These are phyloP conservation scores for Perkinsus olseni DNA, from an alignment of 169 alveolate genomes.

Conservation along the genomic window DNA sequence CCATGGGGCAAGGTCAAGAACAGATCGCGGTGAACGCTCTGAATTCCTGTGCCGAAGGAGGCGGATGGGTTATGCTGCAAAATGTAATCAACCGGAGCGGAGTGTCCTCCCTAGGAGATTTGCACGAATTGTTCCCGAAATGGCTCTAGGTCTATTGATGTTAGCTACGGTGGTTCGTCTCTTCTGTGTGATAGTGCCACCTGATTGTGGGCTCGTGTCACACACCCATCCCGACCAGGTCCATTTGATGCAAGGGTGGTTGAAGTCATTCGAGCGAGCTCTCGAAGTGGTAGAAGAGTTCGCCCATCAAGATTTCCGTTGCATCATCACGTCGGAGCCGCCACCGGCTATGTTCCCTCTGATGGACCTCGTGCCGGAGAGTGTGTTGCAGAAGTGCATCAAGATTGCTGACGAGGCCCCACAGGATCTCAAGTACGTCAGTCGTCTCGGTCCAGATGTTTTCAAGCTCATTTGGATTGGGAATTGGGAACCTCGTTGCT, in stretches of 20 bases:
- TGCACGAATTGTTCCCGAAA: too few species aligned
- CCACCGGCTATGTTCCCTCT: conserved; percentile 74
- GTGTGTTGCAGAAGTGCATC: conserved; percentile 76
- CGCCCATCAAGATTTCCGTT: conserved; percentile 76
- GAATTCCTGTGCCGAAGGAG: conserved; percentile 78
- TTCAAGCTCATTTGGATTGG: too few species aligned
- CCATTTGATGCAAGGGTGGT: conserved; percentile 89
- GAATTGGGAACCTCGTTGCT: too few species aligned
- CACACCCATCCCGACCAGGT: too few species aligned
- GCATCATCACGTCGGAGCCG: conserved; percentile 88
- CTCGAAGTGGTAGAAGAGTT: conserved; percentile 65
- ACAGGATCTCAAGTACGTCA: conserved; percentile 66
- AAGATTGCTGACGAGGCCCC: conserved; percentile 92
- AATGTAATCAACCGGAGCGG: conserved; percentile 37
- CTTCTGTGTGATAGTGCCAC: too few species aligned
- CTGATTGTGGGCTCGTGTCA: too few species aligned
- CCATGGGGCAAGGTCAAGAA: conserved; percentile 97
- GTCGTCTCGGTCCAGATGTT: too few species aligned
- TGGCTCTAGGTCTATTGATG: too few species aligned
- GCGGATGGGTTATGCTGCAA: conserved; percentile 89
- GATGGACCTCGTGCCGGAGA: conserved; percentile 79
- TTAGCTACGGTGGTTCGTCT: too few species aligned
- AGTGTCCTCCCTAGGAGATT: too few species aligned
- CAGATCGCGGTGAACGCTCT: conserved; percentile 84
- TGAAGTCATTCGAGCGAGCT: conserved; percentile 75